Base-by-base conservation (phyloP, 345 rosid species). In the Citrus medica region DNA sequence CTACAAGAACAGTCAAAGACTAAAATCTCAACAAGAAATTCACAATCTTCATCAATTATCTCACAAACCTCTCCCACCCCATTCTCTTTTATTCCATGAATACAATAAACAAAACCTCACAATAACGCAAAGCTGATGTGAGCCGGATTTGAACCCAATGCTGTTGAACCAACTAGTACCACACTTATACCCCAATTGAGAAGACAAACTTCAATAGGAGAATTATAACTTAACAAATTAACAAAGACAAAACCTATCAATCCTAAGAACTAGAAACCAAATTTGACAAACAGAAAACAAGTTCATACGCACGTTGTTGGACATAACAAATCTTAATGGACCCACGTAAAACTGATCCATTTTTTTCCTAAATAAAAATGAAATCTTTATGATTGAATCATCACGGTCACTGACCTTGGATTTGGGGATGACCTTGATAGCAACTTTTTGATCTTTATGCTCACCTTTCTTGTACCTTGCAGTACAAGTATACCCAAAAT, bases 401-500 rank as follows among this genome's bases (percentile, higher is more conserved):
- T 14, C 17, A 74, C 61, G 63, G 71, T 14, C 17, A 74, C 65
- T 67, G 66, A 96, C 99, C 98, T 94, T 94, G 42, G 97, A 76
- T 83, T 97, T 97, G 53, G 98, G 98, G 67, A 97, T 91, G 87
- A 94, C 90, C 86, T 97, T 97, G 61, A 97, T 94, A 72, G 98
- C 99, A 78, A 93, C 99, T 72, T 86, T 92, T 71, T 87, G 93
- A 64, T 93, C 98, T 78, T 94, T 93, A 63, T 85, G 84, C 76
- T 90, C 96, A 67, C 99, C 98, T 83, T 93, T 94, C 89, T 90
- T 97, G 84, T 88, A 94, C 86, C 76, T 92, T 24, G 98, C 99
- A 79, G 92, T 89, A 77, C 99, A 94, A 79, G 99, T 94, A 73
- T 90, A 94, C 71, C 99, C 99, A 83, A 92, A 94, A 90, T 97